phyloP scores from a whole-genome alignment of 495 filamentous ascomycete genomes.

The Penicillium crystallinum region DNA sequence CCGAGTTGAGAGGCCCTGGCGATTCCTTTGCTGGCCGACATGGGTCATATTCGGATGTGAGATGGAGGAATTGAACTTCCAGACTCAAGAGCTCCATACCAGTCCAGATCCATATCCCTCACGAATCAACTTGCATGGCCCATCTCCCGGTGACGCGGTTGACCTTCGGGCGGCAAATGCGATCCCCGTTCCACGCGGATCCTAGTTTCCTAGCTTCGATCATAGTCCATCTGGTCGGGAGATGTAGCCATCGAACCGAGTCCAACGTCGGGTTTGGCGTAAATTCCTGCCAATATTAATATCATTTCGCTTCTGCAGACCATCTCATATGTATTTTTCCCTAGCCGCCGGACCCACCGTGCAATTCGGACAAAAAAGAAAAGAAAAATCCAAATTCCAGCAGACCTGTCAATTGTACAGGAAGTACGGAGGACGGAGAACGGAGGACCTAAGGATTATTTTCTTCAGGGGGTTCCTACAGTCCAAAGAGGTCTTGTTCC shows the following conservation, averaged over 20 bases:
- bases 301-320: neutral
- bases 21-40: slow-evolving; percentile 10
- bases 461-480: neutral
- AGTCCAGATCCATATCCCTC: too few relatives aligned
- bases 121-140: slow-evolving; percentile 5
- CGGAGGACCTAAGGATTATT: neutral
- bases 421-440: neutral
- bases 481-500: neutral
- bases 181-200: slow-evolving; percentile 8
- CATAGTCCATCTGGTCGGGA: too few relatives aligned
- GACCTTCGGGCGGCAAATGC: slow-evolving; percentile 5
- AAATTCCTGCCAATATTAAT: too few relatives aligned
- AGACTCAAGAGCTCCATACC: too few relatives aligned
- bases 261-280: too few relatives aligned
- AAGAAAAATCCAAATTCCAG: slow-evolving; percentile 7
- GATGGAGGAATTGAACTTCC: neutral
- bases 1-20: slow-evolving; percentile 12
- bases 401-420: slow-evolving; percentile 22
- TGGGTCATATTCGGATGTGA: neutral
- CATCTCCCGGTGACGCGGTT: slow-evolving; percentile 11
- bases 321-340: neutral
- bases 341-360: slow-evolving; percentile 6
- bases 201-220: slow-evolving; percentile 10
- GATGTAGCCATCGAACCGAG: too few relatives aligned
- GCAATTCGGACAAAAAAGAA: neutral